Conservation (phyloP, 1,139 yeast genomes). For the Kodamaea suecica region DNA sequence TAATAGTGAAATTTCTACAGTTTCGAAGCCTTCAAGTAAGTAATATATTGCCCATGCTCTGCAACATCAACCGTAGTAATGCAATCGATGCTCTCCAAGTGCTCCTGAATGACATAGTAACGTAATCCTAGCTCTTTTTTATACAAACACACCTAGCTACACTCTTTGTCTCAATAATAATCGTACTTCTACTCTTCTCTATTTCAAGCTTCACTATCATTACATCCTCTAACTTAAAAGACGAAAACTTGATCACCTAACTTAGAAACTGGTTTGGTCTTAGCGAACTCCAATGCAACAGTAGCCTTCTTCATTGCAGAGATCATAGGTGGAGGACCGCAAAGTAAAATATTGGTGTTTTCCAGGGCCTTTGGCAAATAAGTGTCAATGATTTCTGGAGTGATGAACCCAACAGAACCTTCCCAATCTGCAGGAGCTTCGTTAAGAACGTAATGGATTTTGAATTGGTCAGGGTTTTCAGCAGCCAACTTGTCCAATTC, state of each 20-base stretch:
- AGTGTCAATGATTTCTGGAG: slow-evolving; percentile 68
- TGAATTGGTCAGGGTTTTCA: slow-evolving; percentile 63
- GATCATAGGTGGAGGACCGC: slow-evolving; percentile 95
- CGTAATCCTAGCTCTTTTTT: too few relatives aligned
- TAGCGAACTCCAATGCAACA: slow-evolving; percentile 69
- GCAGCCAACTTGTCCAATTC: slow-evolving; percentile 71
- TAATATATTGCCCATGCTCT: too few relatives aligned
- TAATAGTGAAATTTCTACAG: too few relatives aligned
- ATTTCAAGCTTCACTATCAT: too few relatives aligned
- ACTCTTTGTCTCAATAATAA: too few relatives aligned
- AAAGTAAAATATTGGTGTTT: slow-evolving; percentile 72
- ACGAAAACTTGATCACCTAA: slow-evolving; percentile 91
- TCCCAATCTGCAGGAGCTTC: slow-evolving; percentile 76
- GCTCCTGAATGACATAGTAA: too few relatives aligned
- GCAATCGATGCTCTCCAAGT: too few relatives aligned
- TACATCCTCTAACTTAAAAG: slow-evolving; percentile 42
- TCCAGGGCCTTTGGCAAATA: slow-evolving; percentile 63
- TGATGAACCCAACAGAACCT: slow-evolving; percentile 80
- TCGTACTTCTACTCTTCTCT: too few relatives aligned
- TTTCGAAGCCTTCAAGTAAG: too few relatives aligned
- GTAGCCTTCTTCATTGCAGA: slow-evolving; percentile 81
- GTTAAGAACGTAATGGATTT: slow-evolving; percentile 67
- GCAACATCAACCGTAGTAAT: too few relatives aligned
- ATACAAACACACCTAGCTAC: too few relatives aligned
- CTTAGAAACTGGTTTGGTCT: slow-evolving; percentile 89